Base-by-base conservation (phyloP, 208 protist species). In the Trypanosoma brucei region DNA sequence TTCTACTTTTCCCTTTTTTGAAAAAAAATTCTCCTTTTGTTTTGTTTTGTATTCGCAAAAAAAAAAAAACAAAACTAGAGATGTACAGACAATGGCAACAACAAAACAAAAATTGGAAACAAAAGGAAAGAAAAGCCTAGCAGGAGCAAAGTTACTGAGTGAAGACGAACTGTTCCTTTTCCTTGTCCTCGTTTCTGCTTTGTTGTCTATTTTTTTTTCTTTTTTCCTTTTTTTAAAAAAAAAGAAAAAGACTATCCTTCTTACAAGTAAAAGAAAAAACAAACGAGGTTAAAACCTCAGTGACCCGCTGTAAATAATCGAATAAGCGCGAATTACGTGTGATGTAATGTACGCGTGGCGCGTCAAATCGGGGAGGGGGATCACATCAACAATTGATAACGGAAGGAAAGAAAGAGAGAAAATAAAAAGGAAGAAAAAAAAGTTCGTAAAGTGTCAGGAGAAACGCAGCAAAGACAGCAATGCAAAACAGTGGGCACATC, bases 281-380 rank as follows among this genome's bases (percentile, higher is more conserved):
- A 30, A 65, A 36, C 14, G 59, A 65, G 59, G 59, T 65, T 11
- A 65, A 38, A 65, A 65, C 59, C 59, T 65, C 59, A 37, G 45
- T 6, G 30, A 44, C 44, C 30, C 52, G 52, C 44, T 52, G 34
- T 11, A 14, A 11, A 22, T 11, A n/a, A 22, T 22, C 22, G 22
- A 22, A 22, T 22, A 22, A 22, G 22, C 22, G 22, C 22, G 22
- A 22, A 22, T 22, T 22, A 22, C 22, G 22, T 22, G 22, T 22
- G 22, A 22, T 22, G 22, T 22, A 22, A 22, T 22, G 22, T 22
- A 22, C 22, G 22, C 22, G 22, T 22, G 22, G 22, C 22, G 22
- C 22, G 22, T 22, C 22, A 22, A 22, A 22, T 22, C 0, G 22
- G 22, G 22, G 22, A 22, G 22, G 22, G 22, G 22, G 22, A 46